Evolutionary conservation across 2,329 filamentous ascomycete genomes (phyloP).

Genomic region (Colletotrichum viniferum): DNA sequence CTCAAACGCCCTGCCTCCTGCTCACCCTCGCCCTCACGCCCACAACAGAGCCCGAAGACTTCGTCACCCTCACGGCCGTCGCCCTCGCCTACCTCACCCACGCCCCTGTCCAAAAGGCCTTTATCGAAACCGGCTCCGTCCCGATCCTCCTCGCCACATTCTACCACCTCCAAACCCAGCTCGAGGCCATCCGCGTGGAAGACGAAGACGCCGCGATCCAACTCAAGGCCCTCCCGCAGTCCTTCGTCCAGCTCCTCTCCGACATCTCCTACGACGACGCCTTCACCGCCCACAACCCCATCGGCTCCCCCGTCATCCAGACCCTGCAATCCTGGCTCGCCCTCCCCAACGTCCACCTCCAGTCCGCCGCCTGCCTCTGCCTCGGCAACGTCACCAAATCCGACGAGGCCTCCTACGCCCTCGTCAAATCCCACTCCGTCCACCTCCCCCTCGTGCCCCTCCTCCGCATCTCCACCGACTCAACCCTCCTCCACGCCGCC

Average conservation of each 20-base stretch:
- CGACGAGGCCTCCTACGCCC: constrained; percentile 54
- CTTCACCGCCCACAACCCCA: constrained; percentile 46
- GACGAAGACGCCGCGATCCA: constrained; percentile 48
- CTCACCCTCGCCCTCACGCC: constrained; percentile 51
- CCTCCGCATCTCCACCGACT: constrained; percentile 38
- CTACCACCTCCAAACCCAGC: constrained; percentile 49
- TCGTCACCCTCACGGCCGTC: constrained; percentile 54
- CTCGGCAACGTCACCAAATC: constrained; percentile 67
- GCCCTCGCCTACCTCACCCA: constrained; percentile 62
- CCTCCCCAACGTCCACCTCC: constrained; percentile 46
- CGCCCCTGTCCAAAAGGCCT: constrained; percentile 52
- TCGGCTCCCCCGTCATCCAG: constrained; percentile 45
- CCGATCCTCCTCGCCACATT: constrained; percentile 53
- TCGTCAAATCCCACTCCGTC: constrained; percentile 48
- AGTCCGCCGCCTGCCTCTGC: constrained; percentile 63
- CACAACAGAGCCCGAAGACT: constrained; percentile 57
- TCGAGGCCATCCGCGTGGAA: constrained; percentile 43
- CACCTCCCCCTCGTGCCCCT: constrained; percentile 49
- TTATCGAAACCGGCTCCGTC: constrained; percentile 46
- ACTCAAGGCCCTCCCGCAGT: constrained; percentile 52
- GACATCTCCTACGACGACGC: constrained; percentile 56
- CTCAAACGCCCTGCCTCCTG: constrained; percentile 52
- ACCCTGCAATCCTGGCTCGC: constrained; percentile 53
- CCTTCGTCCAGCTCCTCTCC: constrained; percentile 56
- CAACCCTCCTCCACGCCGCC: constrained; percentile 60